Evolutionary conservation across 208 protist species (phyloP).

Genomic region (Leishmania gerbilli): DNA sequence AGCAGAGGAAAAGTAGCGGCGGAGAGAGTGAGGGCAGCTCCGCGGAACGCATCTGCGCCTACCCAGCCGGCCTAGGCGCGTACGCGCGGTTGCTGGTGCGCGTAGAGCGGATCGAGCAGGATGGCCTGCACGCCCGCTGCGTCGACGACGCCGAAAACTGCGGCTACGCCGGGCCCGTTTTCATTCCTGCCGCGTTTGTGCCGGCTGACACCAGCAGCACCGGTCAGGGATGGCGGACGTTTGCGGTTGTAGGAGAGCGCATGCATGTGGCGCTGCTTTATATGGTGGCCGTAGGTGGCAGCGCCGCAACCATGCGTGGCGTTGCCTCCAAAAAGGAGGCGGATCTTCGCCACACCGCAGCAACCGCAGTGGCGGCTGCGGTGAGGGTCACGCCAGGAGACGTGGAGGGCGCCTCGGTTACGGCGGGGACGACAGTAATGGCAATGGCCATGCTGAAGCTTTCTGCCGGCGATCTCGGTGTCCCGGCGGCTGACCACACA

Average conservation of each 20-base stretch:
- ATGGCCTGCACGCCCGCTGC: constrained; percentile 61
- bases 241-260: constrained; percentile 71
- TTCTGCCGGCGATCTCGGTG: constrained; percentile 38
- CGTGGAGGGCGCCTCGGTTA: background rate
- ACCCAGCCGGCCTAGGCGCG: constrained; percentile 45
- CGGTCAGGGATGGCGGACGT: constrained; percentile 47
- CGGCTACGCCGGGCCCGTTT: constrained; percentile 33
- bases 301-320: constrained; percentile 57
- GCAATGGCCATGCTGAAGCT: constrained; percentile 41
- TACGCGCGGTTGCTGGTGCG: constrained; percentile 56
- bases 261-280: constrained; percentile 79
- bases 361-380: background rate
- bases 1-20: constrained; percentile 31
- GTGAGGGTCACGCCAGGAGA: background rate
- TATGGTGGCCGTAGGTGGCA: constrained; percentile 63
- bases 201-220: constrained; percentile 24
- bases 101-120: constrained; percentile 62
- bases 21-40: constrained; percentile 12
- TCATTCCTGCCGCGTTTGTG: constrained; percentile 66
- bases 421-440: constrained; percentile 25
- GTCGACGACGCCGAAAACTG: constrained; percentile 28
- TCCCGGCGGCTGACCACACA: constrained; percentile 17
- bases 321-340: constrained; percentile 70
- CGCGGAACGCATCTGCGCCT: constrained; percentile 51
- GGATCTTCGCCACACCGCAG: constrained; percentile 54